Evolutionary conservation across 2,329 filamentous ascomycete species (phyloP), one percentile per base, ranked within the genome.

Genomic region (Chalaropsis thielavioides): DNA sequence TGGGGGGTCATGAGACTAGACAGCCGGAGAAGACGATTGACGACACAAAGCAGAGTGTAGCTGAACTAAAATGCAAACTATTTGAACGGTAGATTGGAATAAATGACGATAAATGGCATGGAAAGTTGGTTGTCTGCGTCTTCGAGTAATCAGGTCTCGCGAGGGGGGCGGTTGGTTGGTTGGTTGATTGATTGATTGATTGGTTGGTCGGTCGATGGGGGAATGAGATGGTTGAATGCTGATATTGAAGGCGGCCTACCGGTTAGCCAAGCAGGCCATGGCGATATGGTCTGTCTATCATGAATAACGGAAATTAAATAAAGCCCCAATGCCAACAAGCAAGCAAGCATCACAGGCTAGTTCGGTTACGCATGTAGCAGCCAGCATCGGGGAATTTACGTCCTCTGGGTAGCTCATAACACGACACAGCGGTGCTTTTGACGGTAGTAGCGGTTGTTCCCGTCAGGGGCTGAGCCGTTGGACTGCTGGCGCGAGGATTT

Each of bases 381-480:
- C 62, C 38, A 60, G 27, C 62, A 59, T 17, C 31, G 43, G 22
- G 2, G 51, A 58, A 19, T 15, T n/a, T 35, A n/a, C 13, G 4
- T 51, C 24, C 40, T 60, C 49, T 31, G 7, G 24, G 19, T 59
- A 8, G 41, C 51, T 76, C 73, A 77, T 76, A 77, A 75, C 67
- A 76, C 70, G 40, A 74, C 71, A 68, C 75, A 77, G 65, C 73
- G 75, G 61, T 64, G 70, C 67, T 73, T 70, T 66, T 69, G 68
- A 67, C 69, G 69, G 67, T 73, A 69, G 68, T 73, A 71, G 67
- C 70, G 69, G 60, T 70, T 65, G 72, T 70, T 70, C 72, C 70
- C 68, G 24, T 66, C 58, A 27, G 63, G 56, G 22, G 54, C 61
- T 10, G 65, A 49, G 13, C 62, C 44, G 40, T 64, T 69, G 40